Conservation (phyloP, 2,329 filamentous ascomycete genomes). For the Botrytis squamosa region DNA sequence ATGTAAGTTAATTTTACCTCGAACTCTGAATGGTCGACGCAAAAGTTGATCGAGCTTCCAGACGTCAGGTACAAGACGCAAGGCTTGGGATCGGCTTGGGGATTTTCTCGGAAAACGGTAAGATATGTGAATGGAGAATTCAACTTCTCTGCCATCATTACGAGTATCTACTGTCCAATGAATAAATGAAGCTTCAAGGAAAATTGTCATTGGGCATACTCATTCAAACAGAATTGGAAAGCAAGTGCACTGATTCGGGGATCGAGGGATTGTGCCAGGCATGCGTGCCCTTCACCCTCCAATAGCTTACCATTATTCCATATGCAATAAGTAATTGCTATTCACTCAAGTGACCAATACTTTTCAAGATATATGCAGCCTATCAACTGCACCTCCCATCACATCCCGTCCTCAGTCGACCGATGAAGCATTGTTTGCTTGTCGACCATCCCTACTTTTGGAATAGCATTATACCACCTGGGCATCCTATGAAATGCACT, state of each 20-base stretch:
- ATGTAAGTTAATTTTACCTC: not conserved
- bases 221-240: not conserved
- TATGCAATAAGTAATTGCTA: constrained; percentile 7
- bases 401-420: not conserved
- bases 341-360: not conserved
- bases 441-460: not conserved
- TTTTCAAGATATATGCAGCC: constrained; percentile 1
- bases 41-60: constrained; percentile 4
- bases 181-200: constrained; percentile 5
- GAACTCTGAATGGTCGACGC: constrained; percentile 7
- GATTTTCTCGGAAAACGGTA: constrained; percentile 13
- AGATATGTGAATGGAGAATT: constrained; percentile 18
- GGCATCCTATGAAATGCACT: not conserved
- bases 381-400: constrained; percentile 15
- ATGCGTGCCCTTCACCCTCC: not conserved
- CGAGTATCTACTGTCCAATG: constrained; percentile 14
- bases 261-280: not conserved
- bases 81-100: constrained; percentile 8
- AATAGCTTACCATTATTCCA: constrained; percentile 15
- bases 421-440: not conserved
- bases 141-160: not conserved
- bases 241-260: constrained; percentile 17
- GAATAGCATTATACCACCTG: not conserved
- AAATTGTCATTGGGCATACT: constrained; percentile 12
- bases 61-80: constrained; percentile 21